phyloP scores from a whole-genome alignment of 2,329 filamentous ascomycete genomes.

The Diplodia sapinea region DNA sequence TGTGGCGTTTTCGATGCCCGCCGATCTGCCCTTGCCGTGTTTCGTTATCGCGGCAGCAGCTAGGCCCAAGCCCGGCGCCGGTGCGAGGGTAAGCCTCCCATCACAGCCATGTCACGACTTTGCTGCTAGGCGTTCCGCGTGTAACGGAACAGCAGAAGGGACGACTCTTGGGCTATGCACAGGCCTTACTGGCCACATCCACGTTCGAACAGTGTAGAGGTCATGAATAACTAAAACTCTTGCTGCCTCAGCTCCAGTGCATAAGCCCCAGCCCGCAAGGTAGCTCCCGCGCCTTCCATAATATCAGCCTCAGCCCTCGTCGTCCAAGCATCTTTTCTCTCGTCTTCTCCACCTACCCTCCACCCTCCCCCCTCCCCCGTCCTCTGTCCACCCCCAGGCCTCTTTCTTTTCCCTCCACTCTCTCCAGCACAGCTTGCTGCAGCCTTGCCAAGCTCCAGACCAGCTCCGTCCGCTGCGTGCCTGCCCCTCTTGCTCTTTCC shows the following conservation, averaged over 20 bases:
- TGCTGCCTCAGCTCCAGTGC: conserved; percentile 32
- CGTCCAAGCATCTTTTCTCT: conserved; percentile 7
- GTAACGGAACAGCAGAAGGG: conserved; percentile 38
- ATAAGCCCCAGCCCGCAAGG: conserved; percentile 32
- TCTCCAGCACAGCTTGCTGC: not conserved
- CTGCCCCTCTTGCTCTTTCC: not conserved
- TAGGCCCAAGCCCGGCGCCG: conserved; percentile 30
- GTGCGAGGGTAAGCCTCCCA: conserved; percentile 31
- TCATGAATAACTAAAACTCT: conserved; percentile 31
- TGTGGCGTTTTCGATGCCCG: conserved; percentile 6
- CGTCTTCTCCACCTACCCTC: not conserved
- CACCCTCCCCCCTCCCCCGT: not conserved
- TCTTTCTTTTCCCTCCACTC: not conserved
- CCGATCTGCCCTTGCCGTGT: conserved; percentile 30
- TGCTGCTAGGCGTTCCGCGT: conserved; percentile 41
- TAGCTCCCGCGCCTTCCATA: conserved; percentile 28
- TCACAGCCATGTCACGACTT: conserved; percentile 33
- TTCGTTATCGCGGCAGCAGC: conserved; percentile 31
- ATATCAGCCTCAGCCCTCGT: conserved; percentile 30
- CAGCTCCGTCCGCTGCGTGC: not conserved
- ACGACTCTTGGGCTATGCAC: conserved; percentile 43
- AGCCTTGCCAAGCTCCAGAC: not conserved
- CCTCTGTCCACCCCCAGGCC: not conserved
- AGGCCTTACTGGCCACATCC: conserved; percentile 27
- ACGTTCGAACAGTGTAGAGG: conserved; percentile 29